Evolutionary conservation across 129 eudicot genomes (phyloP).

Genomic region (Helichrysum umbraculigerum): DNA sequence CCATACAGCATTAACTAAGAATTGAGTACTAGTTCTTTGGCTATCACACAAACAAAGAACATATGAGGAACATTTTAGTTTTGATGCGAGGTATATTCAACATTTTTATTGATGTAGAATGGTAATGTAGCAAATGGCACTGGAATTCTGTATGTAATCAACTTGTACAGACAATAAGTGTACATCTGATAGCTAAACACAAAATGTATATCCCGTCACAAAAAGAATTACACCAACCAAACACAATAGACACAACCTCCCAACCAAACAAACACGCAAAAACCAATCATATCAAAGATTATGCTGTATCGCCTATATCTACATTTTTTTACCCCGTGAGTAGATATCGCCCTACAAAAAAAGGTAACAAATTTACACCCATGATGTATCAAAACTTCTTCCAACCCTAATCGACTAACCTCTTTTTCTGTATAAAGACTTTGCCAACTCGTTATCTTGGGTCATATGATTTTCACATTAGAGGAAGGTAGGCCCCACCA

Average conservation of each 20-base stretch:
- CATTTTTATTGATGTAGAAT: conserved; percentile 23
- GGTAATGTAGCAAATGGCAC: conserved; percentile 27
- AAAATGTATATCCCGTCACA: conserved; percentile 28
- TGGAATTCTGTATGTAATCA: background rate
- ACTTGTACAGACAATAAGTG: conserved; percentile 18
- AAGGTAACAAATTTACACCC: background rate
- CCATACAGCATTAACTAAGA: background rate
- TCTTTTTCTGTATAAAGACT: background rate
- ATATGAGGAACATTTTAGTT: no score
- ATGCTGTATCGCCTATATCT: conserved; percentile 23
- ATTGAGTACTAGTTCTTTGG: no score
- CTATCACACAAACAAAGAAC: no score
- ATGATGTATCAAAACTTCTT: conserved; percentile 17
- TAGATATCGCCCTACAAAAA: conserved; percentile 11
- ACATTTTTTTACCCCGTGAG: conserved; percentile 3
- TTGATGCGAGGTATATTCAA: no score
- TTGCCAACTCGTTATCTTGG: background rate
- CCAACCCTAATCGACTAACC: conserved; percentile 13
- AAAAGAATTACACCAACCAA: conserved; percentile 21
- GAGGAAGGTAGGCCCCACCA: conserved; percentile 96
- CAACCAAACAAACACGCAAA: conserved; percentile 20
- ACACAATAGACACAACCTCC: conserved; percentile 17
- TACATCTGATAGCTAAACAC: conserved; percentile 25
- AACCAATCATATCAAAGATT: conserved; percentile 28
- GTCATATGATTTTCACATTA: conserved; percentile 48